Evolutionary conservation across 805 yeast species (phyloP).

Genomic region (Cyberlindnera bimundalis): DNA sequence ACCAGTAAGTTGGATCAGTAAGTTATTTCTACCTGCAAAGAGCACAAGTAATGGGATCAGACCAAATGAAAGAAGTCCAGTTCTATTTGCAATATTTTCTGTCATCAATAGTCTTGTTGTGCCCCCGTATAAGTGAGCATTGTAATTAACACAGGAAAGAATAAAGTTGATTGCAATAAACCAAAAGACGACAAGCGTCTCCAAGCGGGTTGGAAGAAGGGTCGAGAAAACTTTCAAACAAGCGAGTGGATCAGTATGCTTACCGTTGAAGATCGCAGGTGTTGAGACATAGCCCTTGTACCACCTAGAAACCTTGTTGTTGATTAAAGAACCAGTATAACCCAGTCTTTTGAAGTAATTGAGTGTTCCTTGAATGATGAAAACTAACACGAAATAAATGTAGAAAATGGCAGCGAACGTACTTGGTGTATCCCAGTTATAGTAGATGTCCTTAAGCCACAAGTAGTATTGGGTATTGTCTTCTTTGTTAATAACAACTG

Average conservation of each 20-base stretch:
- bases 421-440: slow-evolving; percentile 20
- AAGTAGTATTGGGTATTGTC: not conserved
- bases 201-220: slow-evolving; percentile 22
- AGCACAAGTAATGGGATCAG: slow-evolving; percentile 52
- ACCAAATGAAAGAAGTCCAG: slow-evolving; percentile 29
- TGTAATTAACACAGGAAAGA: slow-evolving; percentile 7
- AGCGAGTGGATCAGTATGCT: slow-evolving; percentile 10
- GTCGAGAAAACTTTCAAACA: slow-evolving; percentile 9
- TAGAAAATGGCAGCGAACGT: slow-evolving; percentile 31
- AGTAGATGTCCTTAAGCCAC: slow-evolving; percentile 10
- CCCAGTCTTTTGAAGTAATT: slow-evolving; percentile 31
- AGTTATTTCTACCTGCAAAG: slow-evolving; percentile 71
- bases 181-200: slow-evolving; percentile 33
- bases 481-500: slow-evolving; percentile 10
- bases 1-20: slow-evolving; percentile 57
- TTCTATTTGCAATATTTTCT: slow-evolving; percentile 21
- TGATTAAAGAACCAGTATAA: slow-evolving; percentile 9
- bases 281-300: slow-evolving; percentile 21
- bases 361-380: slow-evolving; percentile 34
- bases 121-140: not conserved
- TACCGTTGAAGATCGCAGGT: slow-evolving; percentile 23
- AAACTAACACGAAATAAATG: slow-evolving; percentile 38
- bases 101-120: not conserved
- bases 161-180: slow-evolving; percentile 26
- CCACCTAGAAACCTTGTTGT: slow-evolving; percentile 17